phyloP scores from a whole-genome alignment of 2,329 filamentous ascomycete species.

The Penicillium sp. region DNA sequence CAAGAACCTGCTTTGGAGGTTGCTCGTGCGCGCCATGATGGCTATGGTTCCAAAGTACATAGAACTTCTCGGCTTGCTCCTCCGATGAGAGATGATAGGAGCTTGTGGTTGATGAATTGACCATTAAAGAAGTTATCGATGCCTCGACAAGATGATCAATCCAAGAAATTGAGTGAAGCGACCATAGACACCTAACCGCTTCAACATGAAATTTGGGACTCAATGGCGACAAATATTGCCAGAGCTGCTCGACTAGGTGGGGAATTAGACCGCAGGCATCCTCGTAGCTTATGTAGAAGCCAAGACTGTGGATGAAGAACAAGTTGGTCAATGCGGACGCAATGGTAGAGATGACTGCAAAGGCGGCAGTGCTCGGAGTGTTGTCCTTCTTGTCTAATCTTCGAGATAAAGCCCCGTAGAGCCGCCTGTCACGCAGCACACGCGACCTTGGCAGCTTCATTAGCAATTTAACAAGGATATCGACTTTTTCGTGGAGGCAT shows the following conservation, averaged over 20 bases:
- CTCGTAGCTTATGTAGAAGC: constrained; percentile 41
- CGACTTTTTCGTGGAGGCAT: constrained; percentile 58
- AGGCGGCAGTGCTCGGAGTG: constrained; percentile 32
- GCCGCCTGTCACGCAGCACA: constrained; percentile 32
- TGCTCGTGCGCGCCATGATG: constrained; percentile 40
- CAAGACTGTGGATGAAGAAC: constrained; percentile 36
- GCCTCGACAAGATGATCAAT: constrained; percentile 76
- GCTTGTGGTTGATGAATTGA: constrained; percentile 43
- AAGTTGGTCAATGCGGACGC: constrained; percentile 51
- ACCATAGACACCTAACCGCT: constrained; percentile 81
- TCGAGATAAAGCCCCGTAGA: constrained; percentile 36
- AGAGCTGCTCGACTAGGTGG: constrained; percentile 69
- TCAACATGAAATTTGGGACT: constrained; percentile 94
- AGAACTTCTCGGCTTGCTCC: constrained; percentile 41
- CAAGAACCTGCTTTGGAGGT: constrained; percentile 32
- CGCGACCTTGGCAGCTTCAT: constrained; percentile 41
- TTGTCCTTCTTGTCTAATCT: constrained; percentile 23
- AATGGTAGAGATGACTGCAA: constrained; percentile 38
- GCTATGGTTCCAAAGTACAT: constrained; percentile 45
- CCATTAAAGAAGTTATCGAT: constrained; percentile 68
- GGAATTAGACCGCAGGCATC: constrained; percentile 63
- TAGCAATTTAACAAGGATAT: constrained; percentile 56
- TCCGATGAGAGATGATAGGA: constrained; percentile 32
- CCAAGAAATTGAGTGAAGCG: constrained; percentile 71
- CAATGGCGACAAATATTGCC: constrained; percentile 76